Evolutionary conservation across 106 monocot species (phyloP), one percentile per base, ranked within the genome.

Genomic region (Chionographis japonica): DNA sequence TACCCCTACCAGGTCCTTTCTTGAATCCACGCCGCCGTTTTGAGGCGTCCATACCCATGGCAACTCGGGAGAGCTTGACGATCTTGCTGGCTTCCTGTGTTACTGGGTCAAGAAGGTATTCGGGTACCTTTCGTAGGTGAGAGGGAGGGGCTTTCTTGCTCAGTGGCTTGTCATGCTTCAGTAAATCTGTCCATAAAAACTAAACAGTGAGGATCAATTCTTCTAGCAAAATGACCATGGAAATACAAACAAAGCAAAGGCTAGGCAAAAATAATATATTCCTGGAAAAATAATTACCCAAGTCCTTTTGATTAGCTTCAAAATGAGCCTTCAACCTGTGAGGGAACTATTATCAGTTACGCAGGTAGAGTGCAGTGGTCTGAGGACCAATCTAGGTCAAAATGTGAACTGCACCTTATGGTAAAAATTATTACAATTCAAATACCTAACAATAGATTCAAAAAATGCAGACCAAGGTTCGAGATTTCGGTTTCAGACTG

Each of bases 141-240:
- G 75, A 13, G 6, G 91, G 84, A 52, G 87, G 85, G 52, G 73
- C 81, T 51, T 83, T 88, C 78, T 84, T 88, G 73, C 86, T 91
- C 43, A 95, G 64, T 58, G 81, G 67, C 75, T 91, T 91, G 65
- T 95, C 94, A 65, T 95, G 94, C 77, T 91, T 91, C 71, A 95
- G 60, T 52, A 95, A 71, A 79, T 91, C 94, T 91, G 74, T 50
- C 38, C 8, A 60, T 8, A 59, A 18, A 60, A 68, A 63, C 37
- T 11, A 62, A 49, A 67, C 62, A n/a, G 20, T 67, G 36, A 57
- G 19, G 8, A 40, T 46, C 46, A 46, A 46, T 46, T 46, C 46
- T 46, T 2, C 46, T 46, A 6, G 46, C 5, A 46, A 46, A 27
- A 27, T 27, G 27, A 46, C 9, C 46, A 46, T 35, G 2, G 61